Evolutionary conservation across 2,329 filamentous ascomycete species (phyloP), one percentile per base, ranked within the genome.

Genomic region (Eutypella sp.): DNA sequence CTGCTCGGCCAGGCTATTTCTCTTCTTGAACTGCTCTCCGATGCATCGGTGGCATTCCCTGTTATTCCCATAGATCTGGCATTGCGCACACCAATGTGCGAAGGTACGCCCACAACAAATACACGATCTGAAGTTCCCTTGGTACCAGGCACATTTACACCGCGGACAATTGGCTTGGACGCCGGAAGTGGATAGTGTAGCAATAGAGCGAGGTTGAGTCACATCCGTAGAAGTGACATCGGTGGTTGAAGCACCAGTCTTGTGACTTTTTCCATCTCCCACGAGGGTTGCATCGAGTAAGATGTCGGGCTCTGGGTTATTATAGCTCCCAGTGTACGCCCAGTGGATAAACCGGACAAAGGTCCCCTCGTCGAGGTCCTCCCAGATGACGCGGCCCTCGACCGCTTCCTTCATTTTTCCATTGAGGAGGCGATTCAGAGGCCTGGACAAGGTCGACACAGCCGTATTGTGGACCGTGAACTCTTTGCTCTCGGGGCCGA

Each of bases 291-390:
- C 1, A 9, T 43, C 44, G 2, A 41, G 24, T 4, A 51, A 3
- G 1, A 47, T 51, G 1, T 41, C 44, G 4, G 50, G 47, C 8
- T 49, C 42, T 4, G 43, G 44, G 6, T 50, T 24, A 3, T 22
- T 25, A 24, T 54, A 54, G 8, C 24, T 33, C 8, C 34, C 13
- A 1, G 44, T 44, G 39, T 54, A 54, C 11, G 50, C 50, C 50
- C 48, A 54, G 22, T 49, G 37, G 3, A 24, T 22, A 18, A 53
- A 51, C 1, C 44, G 47, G 10, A 51, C 38, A 18, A 54, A 53
- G 1, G 46, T 49, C 5, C 47, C 23, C 20, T 51, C 46, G 4
- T 54, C 52, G 10, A 53, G 16, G 22, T 54, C 50, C 3, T 48
- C 45, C 50, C 52, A 54, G 3, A 44, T 9, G 3, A 54, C 41